A percentile compares a stretch with the other conserved stretches of the same genome.
Conservation (phyloP, 768 basidiomycete species). For the Scleroderma citrinum region DNA sequence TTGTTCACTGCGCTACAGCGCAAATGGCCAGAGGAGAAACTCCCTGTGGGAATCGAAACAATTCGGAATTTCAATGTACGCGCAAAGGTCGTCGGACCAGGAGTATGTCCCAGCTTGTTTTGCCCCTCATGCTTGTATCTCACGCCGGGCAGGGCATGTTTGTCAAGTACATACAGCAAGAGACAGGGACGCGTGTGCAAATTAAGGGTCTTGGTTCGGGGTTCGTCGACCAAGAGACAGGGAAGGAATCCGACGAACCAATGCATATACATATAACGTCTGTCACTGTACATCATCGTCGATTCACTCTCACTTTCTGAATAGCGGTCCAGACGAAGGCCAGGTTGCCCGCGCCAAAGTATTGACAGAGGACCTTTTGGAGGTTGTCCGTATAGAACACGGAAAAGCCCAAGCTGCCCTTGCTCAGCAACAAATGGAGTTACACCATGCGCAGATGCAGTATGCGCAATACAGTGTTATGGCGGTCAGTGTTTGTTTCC, state of each 20-base stretch:
- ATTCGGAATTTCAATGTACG: conserved; percentile 96
- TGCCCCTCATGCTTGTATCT: background rate
- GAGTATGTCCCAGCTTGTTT: conserved; percentile 41
- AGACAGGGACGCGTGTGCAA: conserved; percentile 94
- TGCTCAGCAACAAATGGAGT: conserved; percentile 78
- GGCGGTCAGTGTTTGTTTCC: conserved; percentile 33
- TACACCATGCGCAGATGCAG: conserved; percentile 77
- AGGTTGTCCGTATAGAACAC: conserved; percentile 85
- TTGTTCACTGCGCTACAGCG: conserved; percentile 40
- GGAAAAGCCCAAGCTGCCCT: conserved; percentile 65
- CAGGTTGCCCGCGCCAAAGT: conserved; percentile 85
- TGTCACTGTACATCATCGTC: conserved; percentile 29
- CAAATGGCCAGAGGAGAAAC: conserved; percentile 98
- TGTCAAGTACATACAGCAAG: conserved; percentile 96
- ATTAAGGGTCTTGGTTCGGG: conserved; percentile 95
- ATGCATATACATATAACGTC: conserved; percentile 92
- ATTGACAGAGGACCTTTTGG: conserved; percentile 81
- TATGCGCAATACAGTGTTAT: conserved; percentile 69
- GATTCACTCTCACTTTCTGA: conserved; percentile 1
- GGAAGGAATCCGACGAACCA: conserved; percentile 81
- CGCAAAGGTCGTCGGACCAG: conserved; percentile 95
- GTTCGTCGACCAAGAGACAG: conserved; percentile 89
- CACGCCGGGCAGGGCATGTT: conserved; percentile 62
- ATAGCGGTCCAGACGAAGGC: conserved; percentile 72
- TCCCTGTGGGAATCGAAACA: conserved; percentile 82